A percentile compares a stretch with the other conserved stretches of the same genome.
Evolutionary conservation across 805 yeast species (phyloP).

Genomic region (Tetrapisispora fleetii): DNA sequence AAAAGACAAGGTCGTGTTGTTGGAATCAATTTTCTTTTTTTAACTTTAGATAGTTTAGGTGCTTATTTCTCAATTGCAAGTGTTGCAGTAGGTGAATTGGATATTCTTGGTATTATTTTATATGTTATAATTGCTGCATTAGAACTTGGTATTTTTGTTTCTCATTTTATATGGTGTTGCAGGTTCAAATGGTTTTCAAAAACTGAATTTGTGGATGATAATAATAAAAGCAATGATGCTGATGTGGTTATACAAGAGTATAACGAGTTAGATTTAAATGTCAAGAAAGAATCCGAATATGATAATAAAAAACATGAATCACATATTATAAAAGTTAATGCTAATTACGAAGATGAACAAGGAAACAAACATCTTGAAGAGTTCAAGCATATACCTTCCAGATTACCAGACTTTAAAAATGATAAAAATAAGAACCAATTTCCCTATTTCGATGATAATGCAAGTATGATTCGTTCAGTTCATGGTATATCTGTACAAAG

Average conservation of each 20-base stretch:
- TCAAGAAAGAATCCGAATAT: not conserved
- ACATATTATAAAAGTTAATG: not conserved
- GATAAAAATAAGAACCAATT: not conserved
- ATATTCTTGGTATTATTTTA: conserved; percentile 68
- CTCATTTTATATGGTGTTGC: conserved; percentile 63
- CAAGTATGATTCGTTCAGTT: not conserved
- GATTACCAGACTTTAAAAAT: not conserved
- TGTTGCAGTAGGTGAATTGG: conserved; percentile 51
- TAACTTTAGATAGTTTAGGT: conserved; percentile 68
- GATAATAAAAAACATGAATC: not conserved
- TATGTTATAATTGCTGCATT: conserved; percentile 63
- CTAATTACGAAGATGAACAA: not conserved
- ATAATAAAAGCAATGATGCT: not conserved
- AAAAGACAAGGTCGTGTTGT: conserved; percentile 77
- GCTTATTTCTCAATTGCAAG: conserved; percentile 70
- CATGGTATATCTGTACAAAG: conserved; percentile 1
- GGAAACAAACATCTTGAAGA: not conserved
- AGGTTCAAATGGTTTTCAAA: conserved; percentile 30
- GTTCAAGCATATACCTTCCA: not conserved
- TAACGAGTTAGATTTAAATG: not conserved
- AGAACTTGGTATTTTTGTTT: conserved; percentile 66
- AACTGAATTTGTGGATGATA: not conserved
- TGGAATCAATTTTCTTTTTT: conserved; percentile 78
- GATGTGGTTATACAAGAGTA: not conserved
- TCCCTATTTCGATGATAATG: not conserved